A percentile compares a stretch with the other conserved stretches of the same genome.
These are phyloP conservation scores for Trichothecium roseum DNA, from an alignment of 2,329 filamentous ascomycete species.

Conservation along the genomic window DNA sequence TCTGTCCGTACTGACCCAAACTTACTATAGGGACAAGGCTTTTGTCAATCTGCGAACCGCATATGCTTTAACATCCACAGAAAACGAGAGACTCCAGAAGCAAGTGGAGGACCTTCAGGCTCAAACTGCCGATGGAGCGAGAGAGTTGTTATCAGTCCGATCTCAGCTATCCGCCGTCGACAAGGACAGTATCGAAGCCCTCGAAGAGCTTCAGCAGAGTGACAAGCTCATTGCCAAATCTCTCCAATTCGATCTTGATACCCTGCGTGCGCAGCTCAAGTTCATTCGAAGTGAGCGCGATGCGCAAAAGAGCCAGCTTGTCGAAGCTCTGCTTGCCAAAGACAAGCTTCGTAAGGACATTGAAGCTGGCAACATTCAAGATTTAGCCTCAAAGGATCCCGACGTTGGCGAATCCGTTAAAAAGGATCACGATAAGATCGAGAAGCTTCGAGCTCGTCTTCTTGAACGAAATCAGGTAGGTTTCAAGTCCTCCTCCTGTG, in stretches of 20 bases:
- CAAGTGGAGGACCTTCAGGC: conserved; percentile 32
- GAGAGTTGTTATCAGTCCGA: conserved; percentile 41
- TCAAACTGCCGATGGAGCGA: conserved; percentile 40
- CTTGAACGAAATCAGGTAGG: conserved; percentile 51
- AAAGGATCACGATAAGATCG: conserved; percentile 41
- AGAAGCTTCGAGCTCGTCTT: conserved; percentile 45
- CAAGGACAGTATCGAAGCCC: conserved; percentile 41
- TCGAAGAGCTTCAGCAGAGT: conserved; percentile 48
- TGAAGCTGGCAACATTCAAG: conserved; percentile 34
- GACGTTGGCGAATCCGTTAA: conserved; percentile 23
- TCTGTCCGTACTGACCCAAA: conserved; percentile 30
- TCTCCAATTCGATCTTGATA: conserved; percentile 46
- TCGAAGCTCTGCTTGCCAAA: conserved; percentile 49
- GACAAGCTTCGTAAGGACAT: conserved; percentile 47
- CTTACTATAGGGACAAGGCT: conserved; percentile 40
- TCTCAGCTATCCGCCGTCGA: conserved; percentile 44
- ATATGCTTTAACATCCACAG: conserved; percentile 30
- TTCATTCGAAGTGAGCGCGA: conserved; percentile 41
- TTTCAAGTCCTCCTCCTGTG: conserved; percentile 6
- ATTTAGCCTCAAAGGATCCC: conserved; percentile 22
- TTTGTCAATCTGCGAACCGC: conserved; percentile 41
- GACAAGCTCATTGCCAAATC: conserved; percentile 49
- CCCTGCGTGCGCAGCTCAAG: conserved; percentile 40
- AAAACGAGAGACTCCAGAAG: conserved; percentile 36
- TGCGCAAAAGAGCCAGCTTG: conserved; percentile 47